Base-by-base conservation (phyloP, 23 red algal species). In the Pyropia yezoensis region DNA sequence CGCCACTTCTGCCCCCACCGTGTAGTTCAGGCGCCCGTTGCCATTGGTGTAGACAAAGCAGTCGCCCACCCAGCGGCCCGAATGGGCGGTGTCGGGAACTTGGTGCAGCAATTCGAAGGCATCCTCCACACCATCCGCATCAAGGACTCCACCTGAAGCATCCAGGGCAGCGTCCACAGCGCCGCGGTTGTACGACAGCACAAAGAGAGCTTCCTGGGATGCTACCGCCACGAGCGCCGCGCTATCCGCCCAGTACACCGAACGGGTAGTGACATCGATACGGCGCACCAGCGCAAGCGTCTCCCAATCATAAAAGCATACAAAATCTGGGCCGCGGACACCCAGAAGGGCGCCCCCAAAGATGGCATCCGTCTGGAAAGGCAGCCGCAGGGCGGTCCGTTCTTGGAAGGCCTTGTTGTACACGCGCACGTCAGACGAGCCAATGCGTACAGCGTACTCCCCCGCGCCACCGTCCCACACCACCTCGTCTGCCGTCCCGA, bases 281-380 rank as follows among this genome's bases (percentile, higher is more conserved):
- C 92, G 80, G 39, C 83, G 79, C 18, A 96, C 80, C 17, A 96
- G 68, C 13, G 83, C 85, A 33, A 96, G 67, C 54, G 84, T 69
- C 29, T 88, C 77, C 92, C 92, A 96, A 45, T 96, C 92, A 71
- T 90, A 96, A 51, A 96, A 96, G 34, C 84, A 89, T 13, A 96
- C 57, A 52, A 88, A 96, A 17, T 96, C 92, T 18, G 71, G 77
- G 54, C 85, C 80, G 26, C 73, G 63, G 4, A 96, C 74, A 9
- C 85, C 85, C 30, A 96, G 63, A 1, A 96, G 62, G 8, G 80
- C 71, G 18, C 92, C 92, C 9, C 92, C 92, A 39, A 67, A 96
- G 15, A 96, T 89, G 4, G 70, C 29, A 49, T 89, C 79, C 16
- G 77, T 79, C 8, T 80, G 59, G 54, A 87, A 96, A 13, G 80